Evolutionary conservation across 768 basidiomycete genomes (phyloP).

Genomic region (Vararia minispora): DNA sequence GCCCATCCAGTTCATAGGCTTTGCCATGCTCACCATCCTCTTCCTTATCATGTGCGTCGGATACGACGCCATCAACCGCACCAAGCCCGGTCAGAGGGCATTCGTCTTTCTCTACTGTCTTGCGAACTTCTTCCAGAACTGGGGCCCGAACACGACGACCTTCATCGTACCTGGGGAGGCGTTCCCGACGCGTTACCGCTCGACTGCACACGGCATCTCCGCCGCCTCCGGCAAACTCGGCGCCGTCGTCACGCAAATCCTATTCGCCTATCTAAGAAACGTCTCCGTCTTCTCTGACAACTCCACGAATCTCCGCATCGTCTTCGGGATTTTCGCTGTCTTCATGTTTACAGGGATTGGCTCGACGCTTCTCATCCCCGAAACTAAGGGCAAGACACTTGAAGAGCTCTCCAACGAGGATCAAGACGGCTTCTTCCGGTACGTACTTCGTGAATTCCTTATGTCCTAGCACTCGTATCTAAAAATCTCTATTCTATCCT

Average conservation of each 20-base stretch:
- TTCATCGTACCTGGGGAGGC: slow-evolving; percentile 72
- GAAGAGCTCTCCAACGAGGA: too few relatives aligned
- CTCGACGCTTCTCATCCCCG: too few relatives aligned
- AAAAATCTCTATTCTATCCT: too few relatives aligned
- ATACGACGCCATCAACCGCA: slow-evolving; percentile 43
- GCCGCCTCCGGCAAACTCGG: slow-evolving; percentile 76
- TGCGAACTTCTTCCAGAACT: slow-evolving; percentile 82
- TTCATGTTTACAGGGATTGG: not conserved
- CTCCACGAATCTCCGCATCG: slow-evolving; percentile 60
- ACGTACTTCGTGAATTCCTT: not conserved
- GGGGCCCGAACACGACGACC: slow-evolving; percentile 69
- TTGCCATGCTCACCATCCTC: slow-evolving; percentile 22
- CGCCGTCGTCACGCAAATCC: slow-evolving; percentile 69
- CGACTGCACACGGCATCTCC: slow-evolving; percentile 75
- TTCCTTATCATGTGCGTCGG: slow-evolving; percentile 40
- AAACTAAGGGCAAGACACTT: too few relatives aligned
- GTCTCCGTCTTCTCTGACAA: slow-evolving; percentile 53
- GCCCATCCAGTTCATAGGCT: slow-evolving; percentile 30
- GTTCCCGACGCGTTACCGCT: slow-evolving; percentile 81
- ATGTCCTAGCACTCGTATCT: too few relatives aligned
- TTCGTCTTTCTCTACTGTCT: slow-evolving; percentile 78
- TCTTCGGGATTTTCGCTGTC: slow-evolving; percentile 11
- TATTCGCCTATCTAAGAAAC: slow-evolving; percentile 54
- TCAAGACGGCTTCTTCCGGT: too few relatives aligned
- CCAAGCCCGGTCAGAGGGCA: slow-evolving; percentile 31